Base-by-base conservation (phyloP, 371 early-diverging fungal genomes). In the Mortierella sp. region DNA sequence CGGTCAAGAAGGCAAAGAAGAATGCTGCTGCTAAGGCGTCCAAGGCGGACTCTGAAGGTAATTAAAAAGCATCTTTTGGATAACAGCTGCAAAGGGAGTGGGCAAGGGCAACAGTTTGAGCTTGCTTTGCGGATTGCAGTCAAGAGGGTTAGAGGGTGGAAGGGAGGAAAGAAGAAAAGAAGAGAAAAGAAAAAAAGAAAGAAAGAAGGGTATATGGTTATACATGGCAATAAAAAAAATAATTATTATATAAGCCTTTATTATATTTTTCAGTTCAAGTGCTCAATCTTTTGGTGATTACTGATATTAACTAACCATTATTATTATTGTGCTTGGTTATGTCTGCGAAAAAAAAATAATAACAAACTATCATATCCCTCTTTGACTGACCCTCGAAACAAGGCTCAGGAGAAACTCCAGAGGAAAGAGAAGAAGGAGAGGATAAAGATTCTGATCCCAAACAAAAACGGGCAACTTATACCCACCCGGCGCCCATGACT, bases 41-140 rank as follows among this genome's bases (percentile, higher is more conserved):
- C 59, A 68, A 60, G 51, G 24, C 47, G 68, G 62, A 62, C 62
- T 24, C 62, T 59, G 39, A 37, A 70, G 66, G 64, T 55, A 64
- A 64, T 49, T 52, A 64, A 37, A 64, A 30, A 28, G 30, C 58
- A 58, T 30, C 26, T 58, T 58, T 58, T n/a, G 10, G 32, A 32
- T 20, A 37, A 11, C 0, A 55, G 11, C 24, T 14, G 28, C 24
- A 55, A 55, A 11, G 10, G 22, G 2, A 20, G 22, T 9, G 52
- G 52, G 22, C 9, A 52, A 14, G 55, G 30, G 55, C 28, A 51
- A n/a, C n/a, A n/a, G n/a, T 49, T 51, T 51, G 12, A 18, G 45
- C 12, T 45, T 45, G 45, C 45, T 45, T 45, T 45, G 10, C 52
- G 66, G 66, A 40, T 40, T 22, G 18, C n/a, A 64, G 64, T 10